Evolutionary conservation across 2,329 filamentous ascomycete genomes (phyloP), one percentile per base, ranked within the genome.

Genomic region (Colletotrichum plurivorum): DNA sequence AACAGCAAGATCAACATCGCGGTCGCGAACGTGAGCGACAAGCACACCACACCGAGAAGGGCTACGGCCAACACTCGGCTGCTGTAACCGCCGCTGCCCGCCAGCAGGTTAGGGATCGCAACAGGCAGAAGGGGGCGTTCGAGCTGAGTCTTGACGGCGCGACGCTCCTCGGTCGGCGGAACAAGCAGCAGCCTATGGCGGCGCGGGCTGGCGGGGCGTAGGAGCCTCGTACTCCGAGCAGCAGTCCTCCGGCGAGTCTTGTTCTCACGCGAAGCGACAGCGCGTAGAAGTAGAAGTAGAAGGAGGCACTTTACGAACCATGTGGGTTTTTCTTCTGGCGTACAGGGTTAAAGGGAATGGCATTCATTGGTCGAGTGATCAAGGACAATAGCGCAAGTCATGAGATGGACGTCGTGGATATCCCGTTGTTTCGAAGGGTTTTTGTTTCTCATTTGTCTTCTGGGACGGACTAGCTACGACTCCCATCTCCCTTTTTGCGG

Each of bases 111-210:
- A 83, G 85, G 48, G 89, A 91, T 52, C 85, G 88, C 39, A 87
- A 89, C 66, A 87, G 86, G 71, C 90, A 93, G 73, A 93, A 92
- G 80, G 94, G 94, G 39, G 90, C 93, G 0, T 99, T 99, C 73
- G 96, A 99, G 81, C 87, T 99, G 54, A 98, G 90, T 76, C 84
- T 99, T 45, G 94, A 97, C 73, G 96, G 96, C 64, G 93, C 96
- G 1, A 98, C 95, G 1, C 82, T 99, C 59, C 84, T 99, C 5
- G 95, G 95, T 39, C 89, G 95, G 74, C 83, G 89, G 68, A 84
- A 84, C 22, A 84, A 87, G 74, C 89, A 90, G 74, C 80, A 90
- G 74, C 80, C 87, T 52, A 12, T 63, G n/a, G 79, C 84, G 25
- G 82, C 84, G 68, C 83, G 78, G 39, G 82, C 82, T 53, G 82